These are phyloP conservation scores for Diplotaxis tenuifolia DNA, from an alignment of 345 rosid species.

Conservation along the genomic window DNA sequence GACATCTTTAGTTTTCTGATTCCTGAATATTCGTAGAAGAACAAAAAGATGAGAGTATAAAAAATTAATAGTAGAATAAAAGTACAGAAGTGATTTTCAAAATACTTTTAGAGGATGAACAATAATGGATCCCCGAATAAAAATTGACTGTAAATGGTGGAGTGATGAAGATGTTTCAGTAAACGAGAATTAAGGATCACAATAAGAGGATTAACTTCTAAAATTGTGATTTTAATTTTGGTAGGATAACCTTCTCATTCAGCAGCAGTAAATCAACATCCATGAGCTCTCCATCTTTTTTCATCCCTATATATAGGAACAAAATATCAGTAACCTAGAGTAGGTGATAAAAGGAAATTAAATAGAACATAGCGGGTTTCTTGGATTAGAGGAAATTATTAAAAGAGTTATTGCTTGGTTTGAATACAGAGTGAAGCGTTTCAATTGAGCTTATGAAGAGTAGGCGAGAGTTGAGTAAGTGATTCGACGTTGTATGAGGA, in stretches of 20 bases:
- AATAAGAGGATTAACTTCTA: neutral
- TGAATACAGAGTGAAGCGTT: too few species aligned
- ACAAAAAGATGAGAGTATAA: neutral
- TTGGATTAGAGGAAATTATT: too few species aligned
- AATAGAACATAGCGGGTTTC: too few species aligned
- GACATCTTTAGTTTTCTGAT: slow-evolving; percentile 87
- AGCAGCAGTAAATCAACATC: too few species aligned
- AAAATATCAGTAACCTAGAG: too few species aligned
- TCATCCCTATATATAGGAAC: too few species aligned
- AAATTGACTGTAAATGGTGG: neutral
- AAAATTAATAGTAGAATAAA: slow-evolving; percentile 1
- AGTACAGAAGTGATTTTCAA: slow-evolving; percentile 10
- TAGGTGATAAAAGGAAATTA: too few species aligned
- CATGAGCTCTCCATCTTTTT: too few species aligned
- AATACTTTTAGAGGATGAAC: slow-evolving; percentile 24
- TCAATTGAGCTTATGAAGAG: too few species aligned
- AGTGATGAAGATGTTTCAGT: neutral
- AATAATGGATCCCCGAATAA: neutral
- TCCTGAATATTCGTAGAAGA: slow-evolving; percentile 48
- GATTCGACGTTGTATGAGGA: too few species aligned
- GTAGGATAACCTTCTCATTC: neutral
- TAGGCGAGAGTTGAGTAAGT: too few species aligned
- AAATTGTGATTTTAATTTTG: neutral
- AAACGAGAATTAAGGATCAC: neutral
- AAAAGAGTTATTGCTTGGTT: too few species aligned